Base-by-base conservation (phyloP, 192 early-diverging fungal genomes). In the Coemansia sp. region DNA sequence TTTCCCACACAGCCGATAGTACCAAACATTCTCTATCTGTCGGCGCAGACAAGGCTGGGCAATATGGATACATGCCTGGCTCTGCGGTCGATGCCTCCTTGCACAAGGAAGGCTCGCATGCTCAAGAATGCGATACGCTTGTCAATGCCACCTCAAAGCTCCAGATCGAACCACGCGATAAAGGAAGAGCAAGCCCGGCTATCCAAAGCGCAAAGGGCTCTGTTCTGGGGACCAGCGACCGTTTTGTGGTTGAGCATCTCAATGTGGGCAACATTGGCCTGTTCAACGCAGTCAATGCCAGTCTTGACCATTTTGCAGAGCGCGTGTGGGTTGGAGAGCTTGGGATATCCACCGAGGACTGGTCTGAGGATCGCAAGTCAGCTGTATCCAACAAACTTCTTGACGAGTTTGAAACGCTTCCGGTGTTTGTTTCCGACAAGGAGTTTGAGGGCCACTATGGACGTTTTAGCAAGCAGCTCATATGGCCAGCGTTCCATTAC, bases 401-500 rank as follows among this genome's bases (percentile, higher is more conserved):
- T 10, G 68, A 75, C 33, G 85, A 89, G 54, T 76, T 89, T 62
- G 74, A 89, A 62, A 90, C 87, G 8, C 78, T 90, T 59, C 90
- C 94, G 1, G 93, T 98, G 22, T 92, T 91, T 80, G 78, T 92
- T 25, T 82, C 86, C 20, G 90, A 95, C 63, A 73, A 84, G 15
- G 89, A 94, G 63, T 85, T 93, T 73, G 92, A 96, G 49, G 93
- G 93, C 25, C 94, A 96, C 76, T 97, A 97, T 70, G 88, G 91
- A 62, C 87, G 89, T 70, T 96, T 95, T 62, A 95, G 96, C 84
- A 97, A 97, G 73, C 95, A 98, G 92, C 86, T 96, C 32, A 85
- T 98, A 10, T 98, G 96, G 96, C 94, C 93, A 10, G 89, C 89
- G n/a, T 94, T 98, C 69, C 96, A 98, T 79, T 98, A 98, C 72